Evolutionary conservation across 352 stramenopile species (phyloP), one percentile per base, ranked within the genome.

Genomic region (Plasmopara halstedii): DNA sequence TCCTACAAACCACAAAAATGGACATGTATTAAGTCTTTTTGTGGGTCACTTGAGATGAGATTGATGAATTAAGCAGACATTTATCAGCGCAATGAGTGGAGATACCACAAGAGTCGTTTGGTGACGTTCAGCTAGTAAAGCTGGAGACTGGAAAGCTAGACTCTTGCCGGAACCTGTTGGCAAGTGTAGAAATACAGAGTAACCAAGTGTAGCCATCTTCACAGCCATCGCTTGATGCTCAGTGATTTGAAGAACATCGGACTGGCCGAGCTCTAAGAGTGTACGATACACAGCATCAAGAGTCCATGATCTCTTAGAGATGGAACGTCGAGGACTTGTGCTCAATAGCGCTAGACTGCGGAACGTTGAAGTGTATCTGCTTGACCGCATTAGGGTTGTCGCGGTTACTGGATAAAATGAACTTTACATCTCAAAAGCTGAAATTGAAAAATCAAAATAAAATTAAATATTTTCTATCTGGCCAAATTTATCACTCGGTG

Each of bases 101-200:
- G 75, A 87, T 4, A 90, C 64, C 2, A 92, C 73, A 42, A 92
- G 56, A 2, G 81, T 92, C 1, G 52, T 67, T 41, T 63, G 46
- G 6, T 50, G 35, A 18, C 46, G 15, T 19, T 64, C 21, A n/a
- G 68, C 45, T 0, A 82, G 33, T 22, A 92, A 56, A 40, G 81
- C 76, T 1, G 81, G 78, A 2, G 74, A 56, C 40, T 92, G 81
- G 53, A 88, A 92, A 39, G 74, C 76, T 46, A 89, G 62, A 47
- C 71, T 88, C 64, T 92, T 92, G 57, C 81, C 81, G 0, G 78
- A 75, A 13, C 81, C 81, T 0, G 76, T 92, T 21, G 74, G 77
- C 13, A 89, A 52, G 42, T 88, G 74, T 14, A 92, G 47, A 21
- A 92, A 89, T 13, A 92, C 58, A 0, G 70, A 85, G 53, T 62